Base-by-base conservation (phyloP, 306 rosid species). In the Glycine latifolia region DNA sequence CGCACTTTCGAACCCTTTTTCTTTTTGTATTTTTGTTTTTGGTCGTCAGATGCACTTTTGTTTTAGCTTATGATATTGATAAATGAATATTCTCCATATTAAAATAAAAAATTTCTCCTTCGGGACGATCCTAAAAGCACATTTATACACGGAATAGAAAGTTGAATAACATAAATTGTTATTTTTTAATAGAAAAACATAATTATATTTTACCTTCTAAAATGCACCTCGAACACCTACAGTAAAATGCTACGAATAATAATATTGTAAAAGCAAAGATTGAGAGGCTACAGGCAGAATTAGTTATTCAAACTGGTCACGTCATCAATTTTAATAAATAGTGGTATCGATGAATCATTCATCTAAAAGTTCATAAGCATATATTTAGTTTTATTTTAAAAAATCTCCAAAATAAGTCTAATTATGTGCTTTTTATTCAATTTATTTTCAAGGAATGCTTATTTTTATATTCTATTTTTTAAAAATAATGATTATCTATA, bases 81-180 rank as follows among this genome's bases (percentile, higher is more conserved):
- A 47, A 20, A 12, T 13, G 26, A 43, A 75, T 75, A 75, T 75
- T 75, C 79, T 43, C 68, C 8, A 0, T 8, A 44, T 43, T 73
- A 37, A 73, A 73, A 35, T 10, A 35, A 73, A 5, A 37, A 2
- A 12, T 72, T 71, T 52, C 20, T 2, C 3, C 52, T 33, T 52
- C 10, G 15, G 50, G 5, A 73, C 16, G n/a, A 4, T 54, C 53
- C 47, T 41, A 43, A 75, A 41, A 41, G 55, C 47, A 55, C 66
- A 3, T 14, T 4, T 8, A 2, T 49, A 49, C 56, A 49, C 26
- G 3, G 3, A 52, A 53, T 33, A 72, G 0, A 70, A 71, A 31
- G 61, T 49, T 26, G 48, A 72, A 52, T 72, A 15, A 35, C 49
- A 2, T 49, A 49, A 70, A 20, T 9, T 9, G 6, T 60, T 26